phyloP scores from a whole-genome alignment of 2,329 filamentous ascomycete species.

The Coleophoma eucalyptorum region DNA sequence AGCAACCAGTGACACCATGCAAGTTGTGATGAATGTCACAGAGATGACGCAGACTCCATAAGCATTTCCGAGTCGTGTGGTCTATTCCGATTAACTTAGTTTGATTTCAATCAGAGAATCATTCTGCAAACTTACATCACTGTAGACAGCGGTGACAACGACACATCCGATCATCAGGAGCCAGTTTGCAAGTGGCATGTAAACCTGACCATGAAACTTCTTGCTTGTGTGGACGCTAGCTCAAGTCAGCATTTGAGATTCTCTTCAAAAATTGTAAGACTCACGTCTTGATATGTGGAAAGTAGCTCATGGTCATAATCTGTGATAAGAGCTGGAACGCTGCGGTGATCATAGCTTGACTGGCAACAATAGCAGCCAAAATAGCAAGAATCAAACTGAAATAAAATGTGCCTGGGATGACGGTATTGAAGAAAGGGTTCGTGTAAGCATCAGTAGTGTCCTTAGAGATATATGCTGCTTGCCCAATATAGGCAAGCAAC shows the following conservation, averaged over 20 bases:
- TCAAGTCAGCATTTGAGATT: too few relatives aligned
- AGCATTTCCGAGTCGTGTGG: slow-evolving; percentile 66
- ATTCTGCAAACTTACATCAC: slow-evolving; percentile 45
- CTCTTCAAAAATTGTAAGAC: too few relatives aligned
- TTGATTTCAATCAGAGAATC: background rate
- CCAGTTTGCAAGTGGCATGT: slow-evolving; percentile 75
- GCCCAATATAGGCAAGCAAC: slow-evolving; percentile 45
- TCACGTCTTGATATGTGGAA: slow-evolving; percentile 66
- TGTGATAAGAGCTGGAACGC: slow-evolving; percentile 67
- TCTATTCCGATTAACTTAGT: slow-evolving; percentile 32
- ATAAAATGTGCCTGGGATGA: slow-evolving; percentile 64
- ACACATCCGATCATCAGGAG: slow-evolving; percentile 72
- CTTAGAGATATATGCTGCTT: slow-evolving; percentile 67
- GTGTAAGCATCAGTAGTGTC: slow-evolving; percentile 52
- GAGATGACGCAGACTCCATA: slow-evolving; percentile 79
- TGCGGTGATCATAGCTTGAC: slow-evolving; percentile 74
- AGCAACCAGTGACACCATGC: slow-evolving; percentile 68
- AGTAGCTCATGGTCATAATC: slow-evolving; percentile 68
- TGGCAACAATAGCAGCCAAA: slow-evolving; percentile 69
- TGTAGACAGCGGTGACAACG: slow-evolving; percentile 71
- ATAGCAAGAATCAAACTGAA: slow-evolving; percentile 66
- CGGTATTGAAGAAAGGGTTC: slow-evolving; percentile 72
- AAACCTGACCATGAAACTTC: slow-evolving; percentile 70
- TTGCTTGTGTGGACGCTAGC: slow-evolving; percentile 59
- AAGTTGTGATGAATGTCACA: slow-evolving; percentile 75